Evolutionary conservation across 371 early-diverging fungal species (phyloP).

Genomic region (Coemansia sp.): DNA sequence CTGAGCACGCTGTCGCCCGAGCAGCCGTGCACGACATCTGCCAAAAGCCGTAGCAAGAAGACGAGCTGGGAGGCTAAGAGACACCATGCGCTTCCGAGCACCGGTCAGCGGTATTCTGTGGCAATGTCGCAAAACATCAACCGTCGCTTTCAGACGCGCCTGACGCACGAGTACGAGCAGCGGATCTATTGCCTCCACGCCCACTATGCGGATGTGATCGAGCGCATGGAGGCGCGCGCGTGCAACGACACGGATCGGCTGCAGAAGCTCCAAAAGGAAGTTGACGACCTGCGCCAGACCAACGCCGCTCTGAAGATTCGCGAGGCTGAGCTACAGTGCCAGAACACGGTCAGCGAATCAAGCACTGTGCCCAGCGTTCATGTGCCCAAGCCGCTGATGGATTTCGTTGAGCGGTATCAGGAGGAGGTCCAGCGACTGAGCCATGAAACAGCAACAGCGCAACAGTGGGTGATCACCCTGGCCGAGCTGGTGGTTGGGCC

Average conservation of each 20-base stretch:
- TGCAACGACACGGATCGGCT: conserved; percentile 22
- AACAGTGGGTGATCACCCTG: conserved; percentile 43
- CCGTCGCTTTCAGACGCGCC: conserved; percentile 41
- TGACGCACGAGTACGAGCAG: conserved; percentile 46
- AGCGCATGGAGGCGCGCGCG: conserved; percentile 38
- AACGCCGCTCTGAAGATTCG: conserved; percentile 11
- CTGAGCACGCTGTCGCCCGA: not conserved
- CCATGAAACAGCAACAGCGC: conserved; percentile 35
- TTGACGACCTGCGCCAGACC: conserved; percentile 22
- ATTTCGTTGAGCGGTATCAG: conserved; percentile 39
- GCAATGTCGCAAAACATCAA: conserved; percentile 42
- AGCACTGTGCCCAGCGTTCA: not conserved
- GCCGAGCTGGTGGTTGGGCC: conserved; percentile 43
- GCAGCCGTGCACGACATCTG: not conserved
- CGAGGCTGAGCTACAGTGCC: conserved; percentile 27
- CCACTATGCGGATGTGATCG: conserved; percentile 42
- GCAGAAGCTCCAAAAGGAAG: conserved; percentile 20
- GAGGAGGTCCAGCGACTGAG: conserved; percentile 28
- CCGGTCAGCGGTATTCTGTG: conserved; percentile 35
- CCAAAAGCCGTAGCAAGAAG: not conserved
- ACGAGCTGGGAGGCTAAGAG: conserved; percentile 4
- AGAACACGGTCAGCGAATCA: not conserved
- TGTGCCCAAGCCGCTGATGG: conserved; percentile 27
- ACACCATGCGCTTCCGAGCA: not conserved
- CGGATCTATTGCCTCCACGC: conserved; percentile 49